phyloP scores from a whole-genome alignment of 495 filamentous ascomycete species.

The Aspergillus homomorphus region DNA sequence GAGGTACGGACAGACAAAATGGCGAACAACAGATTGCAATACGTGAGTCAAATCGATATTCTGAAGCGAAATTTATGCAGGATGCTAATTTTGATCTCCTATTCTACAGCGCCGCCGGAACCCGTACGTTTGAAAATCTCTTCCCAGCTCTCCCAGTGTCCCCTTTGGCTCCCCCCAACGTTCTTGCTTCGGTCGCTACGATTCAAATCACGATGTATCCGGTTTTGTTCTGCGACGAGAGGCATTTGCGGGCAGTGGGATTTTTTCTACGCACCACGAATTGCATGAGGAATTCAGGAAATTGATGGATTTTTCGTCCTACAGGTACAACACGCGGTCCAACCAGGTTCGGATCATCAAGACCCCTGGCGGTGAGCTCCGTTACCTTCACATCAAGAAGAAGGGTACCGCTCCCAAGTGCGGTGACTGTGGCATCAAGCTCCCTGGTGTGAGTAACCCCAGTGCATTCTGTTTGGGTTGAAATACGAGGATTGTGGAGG shows the following conservation, averaged over 20 bases:
- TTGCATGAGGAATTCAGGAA: conserved; percentile 21
- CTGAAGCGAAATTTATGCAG: neutral
- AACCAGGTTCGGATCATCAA: conserved; percentile 96
- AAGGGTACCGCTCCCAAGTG: conserved; percentile 94
- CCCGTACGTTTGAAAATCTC: conserved; percentile 64
- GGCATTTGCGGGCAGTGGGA: conserved; percentile 4
- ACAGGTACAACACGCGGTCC: conserved; percentile 91
- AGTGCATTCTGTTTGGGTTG: conserved; percentile 18
- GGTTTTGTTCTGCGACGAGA: conserved; percentile 8
- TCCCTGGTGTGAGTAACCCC: conserved; percentile 77
- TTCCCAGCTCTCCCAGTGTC: conserved; percentile 9
- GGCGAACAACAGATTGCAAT: conserved; percentile 69
- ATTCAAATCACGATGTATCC: conserved; percentile 9
- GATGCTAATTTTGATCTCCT: conserved; percentile 24
- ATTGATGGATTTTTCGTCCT: conserved; percentile 36
- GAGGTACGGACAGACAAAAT: conserved; percentile 56
- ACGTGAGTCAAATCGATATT: conserved; percentile 51
- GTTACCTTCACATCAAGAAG: conserved; percentile 99
- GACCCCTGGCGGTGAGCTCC: conserved; percentile 91
- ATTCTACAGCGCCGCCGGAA: conserved; percentile 72
- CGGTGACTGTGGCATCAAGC: conserved; percentile 96
- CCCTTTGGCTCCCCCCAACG: neutral
- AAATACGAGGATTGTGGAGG: neutral
- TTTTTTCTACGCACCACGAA: conserved; percentile 2
- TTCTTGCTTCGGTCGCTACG: conserved; percentile 11